Evolutionary conservation across 2,329 filamentous ascomycete genomes (phyloP), one percentile per base, ranked within the genome.

Genomic region (Elsinoe batatas): DNA sequence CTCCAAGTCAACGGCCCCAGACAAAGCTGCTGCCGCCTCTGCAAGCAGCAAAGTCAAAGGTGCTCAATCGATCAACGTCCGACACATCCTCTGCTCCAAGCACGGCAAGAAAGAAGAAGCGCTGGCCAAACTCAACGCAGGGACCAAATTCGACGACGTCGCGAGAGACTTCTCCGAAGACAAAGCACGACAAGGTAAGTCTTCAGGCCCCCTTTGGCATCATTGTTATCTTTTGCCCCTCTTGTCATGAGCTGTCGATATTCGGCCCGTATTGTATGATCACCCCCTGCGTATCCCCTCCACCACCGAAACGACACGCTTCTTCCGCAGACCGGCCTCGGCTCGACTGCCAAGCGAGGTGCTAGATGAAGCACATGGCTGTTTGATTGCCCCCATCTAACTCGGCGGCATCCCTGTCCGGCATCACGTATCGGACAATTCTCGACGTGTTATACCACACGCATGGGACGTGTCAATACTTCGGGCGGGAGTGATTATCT

Each of bases 51-150:
- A 54, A 55, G 53, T 26, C 57, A 57, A 30, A 65, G 72, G 81
- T 20, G 83, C 82, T 0, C 82, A 84, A 64, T 76, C 76, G 57
- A 86, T 89, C 71, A 87, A 88, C 64, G 84, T 86, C 53, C 79
- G 86, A 38, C 86, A 90, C 68, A 88, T 89, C 58, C 69, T 87
- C 73, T 90, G 87, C 64, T 83, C 84, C 67, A 91, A 91, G 66
- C 82, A 88, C 66, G 72, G 75, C n/a, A 88, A 84, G 69, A 90
- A 88, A 66, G 85, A 89, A 65, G 83, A 88, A 66, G 87, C 87
- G 0, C 68, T 89, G 13, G 79, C 78, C 56, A 85, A 88, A 70
- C 69, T 91, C 53, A 77, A 76, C 37, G 79, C 75, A 3, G 84
- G 85, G 1, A 76, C 76, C 51, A 87, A 85, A 63, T 91, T 90